phyloP scores from a whole-genome alignment of 257 asterid genomes.

The Echites panduratus region DNA sequence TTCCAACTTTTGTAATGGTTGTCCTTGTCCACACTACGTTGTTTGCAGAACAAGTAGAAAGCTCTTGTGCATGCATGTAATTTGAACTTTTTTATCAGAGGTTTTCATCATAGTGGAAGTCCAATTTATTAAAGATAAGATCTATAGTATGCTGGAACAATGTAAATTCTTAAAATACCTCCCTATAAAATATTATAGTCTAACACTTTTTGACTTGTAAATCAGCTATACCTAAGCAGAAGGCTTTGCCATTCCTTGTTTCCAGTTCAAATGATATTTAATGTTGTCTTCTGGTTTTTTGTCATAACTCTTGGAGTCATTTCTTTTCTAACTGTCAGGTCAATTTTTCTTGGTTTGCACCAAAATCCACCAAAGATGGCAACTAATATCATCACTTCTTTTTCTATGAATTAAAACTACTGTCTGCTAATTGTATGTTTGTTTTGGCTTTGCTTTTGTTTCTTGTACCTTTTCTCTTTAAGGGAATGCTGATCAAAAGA shows the following conservation, averaged over 20 bases:
- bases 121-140: background rate
- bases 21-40: background rate
- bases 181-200: background rate
- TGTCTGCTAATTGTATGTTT: background rate
- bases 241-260: background rate
- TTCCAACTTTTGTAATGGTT: background rate
- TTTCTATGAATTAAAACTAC: background rate
- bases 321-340: background rate
- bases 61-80: background rate
- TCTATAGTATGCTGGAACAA: background rate
- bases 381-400: background rate
- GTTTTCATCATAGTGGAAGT: background rate
- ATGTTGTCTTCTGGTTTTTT: background rate
- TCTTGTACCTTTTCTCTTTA: background rate
- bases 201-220: background rate
- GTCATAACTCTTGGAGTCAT: background rate
- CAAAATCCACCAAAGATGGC: background rate
- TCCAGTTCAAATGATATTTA: background rate
- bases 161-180: background rate
- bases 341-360: background rate
- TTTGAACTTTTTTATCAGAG: background rate
- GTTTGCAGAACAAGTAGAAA: background rate
- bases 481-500: background rate
- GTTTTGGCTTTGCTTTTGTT: background rate
- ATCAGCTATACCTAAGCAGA: background rate